Base-by-base conservation (phyloP, 1,139 yeast genomes). In the Saccharomyces hybrid region DNA sequence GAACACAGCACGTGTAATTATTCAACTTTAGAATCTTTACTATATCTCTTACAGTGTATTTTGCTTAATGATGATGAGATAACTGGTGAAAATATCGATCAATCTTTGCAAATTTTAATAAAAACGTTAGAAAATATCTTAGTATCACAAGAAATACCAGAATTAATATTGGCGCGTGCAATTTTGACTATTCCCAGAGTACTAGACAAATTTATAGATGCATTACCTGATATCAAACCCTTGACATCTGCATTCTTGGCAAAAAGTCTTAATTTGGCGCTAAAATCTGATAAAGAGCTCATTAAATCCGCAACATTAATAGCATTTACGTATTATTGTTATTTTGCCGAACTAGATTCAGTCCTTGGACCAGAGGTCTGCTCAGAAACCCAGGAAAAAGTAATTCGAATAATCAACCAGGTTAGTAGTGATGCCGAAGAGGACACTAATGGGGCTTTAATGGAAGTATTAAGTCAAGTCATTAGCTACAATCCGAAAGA, bases 371-470 rank as follows among this genome's bases (percentile, higher is more conserved):
- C 31, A 8, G 62, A 60, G 11, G 38, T 55, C 7, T 59, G 65
- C 14, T 9, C 46, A 7, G 60, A 62, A 3, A 60, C 72, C n/a
- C 80, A 79, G 58, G 63, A 65, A 19, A 60, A 62, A 3, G 62
- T 79, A n/a, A 66, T 80, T 11, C 57, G 61, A 1, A 60, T 77
- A 2, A 73, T 82, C 16, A 62, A 70, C 1, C 68, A 78, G 1
- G 69, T 90, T n/a, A 67, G 79, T 2, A 79, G 77, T 1, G 86
- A 82, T 1, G 81, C 95, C 1, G 88, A 83, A 51, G 97, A 88
- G 50, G 98, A 91, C 63, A 81, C 96, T 0, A 83, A 88, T 29
- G 81, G 93, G 0, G 77, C 86, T 49, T 71, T 90, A 51, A 77
- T 88, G n/a, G 97, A 90, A 66, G 80, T 86, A 0, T 71, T 87